Conservation (phyloP, 176 grass and related monocot species). For the Triticum timopheevii region DNA sequence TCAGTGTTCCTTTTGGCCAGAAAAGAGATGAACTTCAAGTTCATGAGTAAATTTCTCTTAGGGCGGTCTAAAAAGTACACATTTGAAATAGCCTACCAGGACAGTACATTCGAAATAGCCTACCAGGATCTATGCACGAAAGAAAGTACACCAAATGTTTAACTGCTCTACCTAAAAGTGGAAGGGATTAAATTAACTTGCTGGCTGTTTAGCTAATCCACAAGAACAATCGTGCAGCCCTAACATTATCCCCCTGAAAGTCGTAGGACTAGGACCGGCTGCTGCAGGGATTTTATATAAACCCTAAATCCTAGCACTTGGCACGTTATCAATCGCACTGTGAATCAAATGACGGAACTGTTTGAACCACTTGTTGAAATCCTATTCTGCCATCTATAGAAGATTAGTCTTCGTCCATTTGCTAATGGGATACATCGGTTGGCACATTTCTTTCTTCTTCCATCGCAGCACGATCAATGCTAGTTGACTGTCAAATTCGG, state of each 20-base stretch:
- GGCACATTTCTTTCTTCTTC: neutral
- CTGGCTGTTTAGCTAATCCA: slow-evolving; percentile 5
- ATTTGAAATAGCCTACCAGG: too few species aligned
- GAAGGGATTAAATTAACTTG: slow-evolving; percentile 12
- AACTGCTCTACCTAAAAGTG: slow-evolving; percentile 36
- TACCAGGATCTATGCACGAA: neutral
- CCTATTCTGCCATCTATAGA: neutral
- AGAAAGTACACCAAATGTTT: neutral
- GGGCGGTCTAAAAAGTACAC: neutral
- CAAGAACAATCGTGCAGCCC: neutral
- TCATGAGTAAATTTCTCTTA: neutral
- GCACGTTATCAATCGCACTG: neutral
- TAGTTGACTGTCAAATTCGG: neutral
- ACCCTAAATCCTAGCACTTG: neutral
- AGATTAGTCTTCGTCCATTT: neutral
- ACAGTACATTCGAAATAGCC: neutral
- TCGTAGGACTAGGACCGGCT: neutral
- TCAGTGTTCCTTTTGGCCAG: neutral
- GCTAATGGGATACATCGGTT: neutral
- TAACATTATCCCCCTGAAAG: neutral
- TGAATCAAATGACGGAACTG: neutral
- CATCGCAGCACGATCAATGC: neutral
- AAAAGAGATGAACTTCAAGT: neutral
- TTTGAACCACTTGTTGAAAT: neutral
- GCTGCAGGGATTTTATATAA: neutral